Percentiles rank a stretch among this genome's conserved stretches.
Evolutionary conservation across 768 basidiomycete genomes (phyloP).

Genomic region (Tylopilus plumbeoviolaceoides): DNA sequence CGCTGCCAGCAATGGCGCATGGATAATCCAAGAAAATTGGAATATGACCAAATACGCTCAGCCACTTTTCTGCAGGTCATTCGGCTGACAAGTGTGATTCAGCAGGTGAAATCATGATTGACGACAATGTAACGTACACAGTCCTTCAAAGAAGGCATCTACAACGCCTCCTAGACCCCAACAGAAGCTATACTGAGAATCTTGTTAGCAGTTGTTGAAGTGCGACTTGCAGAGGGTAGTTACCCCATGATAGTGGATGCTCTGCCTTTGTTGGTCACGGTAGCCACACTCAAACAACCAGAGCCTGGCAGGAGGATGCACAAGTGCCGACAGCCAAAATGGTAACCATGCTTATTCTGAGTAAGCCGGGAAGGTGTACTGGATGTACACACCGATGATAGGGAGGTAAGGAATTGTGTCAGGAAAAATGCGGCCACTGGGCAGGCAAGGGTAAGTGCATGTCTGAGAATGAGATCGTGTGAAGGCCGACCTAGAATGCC

Average conservation of each 20-base stretch:
- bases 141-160: conserved; percentile 81
- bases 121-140: conserved; percentile 50
- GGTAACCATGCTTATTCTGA: conserved; percentile 52
- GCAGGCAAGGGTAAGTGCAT: no score
- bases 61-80: conserved; percentile 84
- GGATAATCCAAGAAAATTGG: conserved; percentile 76
- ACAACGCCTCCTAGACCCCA: conserved; percentile 97
- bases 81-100: conserved; percentile 50
- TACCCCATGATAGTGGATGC: conserved; percentile 93
- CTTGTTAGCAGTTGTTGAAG: conserved; percentile 1
- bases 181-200: conserved; percentile 56
- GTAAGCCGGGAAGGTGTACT: neutral
- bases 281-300: conserved; percentile 81
- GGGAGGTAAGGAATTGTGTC: conserved; percentile 91
- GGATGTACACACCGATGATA: conserved; percentile 70
- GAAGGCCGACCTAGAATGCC: no score
- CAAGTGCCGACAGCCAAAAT: conserved; percentile 77
- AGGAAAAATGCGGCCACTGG: conserved; percentile 86
- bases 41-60: conserved; percentile 59
- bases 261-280: conserved; percentile 90
- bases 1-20: conserved; percentile 69
- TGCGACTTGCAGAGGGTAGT: neutral
- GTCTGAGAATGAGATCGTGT: no score
- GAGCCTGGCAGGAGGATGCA: conserved; percentile 71
- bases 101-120: neutral